Evolutionary conservation across 2,329 filamentous ascomycete genomes (phyloP).

Genomic region (Aquanectria penicillioides): DNA sequence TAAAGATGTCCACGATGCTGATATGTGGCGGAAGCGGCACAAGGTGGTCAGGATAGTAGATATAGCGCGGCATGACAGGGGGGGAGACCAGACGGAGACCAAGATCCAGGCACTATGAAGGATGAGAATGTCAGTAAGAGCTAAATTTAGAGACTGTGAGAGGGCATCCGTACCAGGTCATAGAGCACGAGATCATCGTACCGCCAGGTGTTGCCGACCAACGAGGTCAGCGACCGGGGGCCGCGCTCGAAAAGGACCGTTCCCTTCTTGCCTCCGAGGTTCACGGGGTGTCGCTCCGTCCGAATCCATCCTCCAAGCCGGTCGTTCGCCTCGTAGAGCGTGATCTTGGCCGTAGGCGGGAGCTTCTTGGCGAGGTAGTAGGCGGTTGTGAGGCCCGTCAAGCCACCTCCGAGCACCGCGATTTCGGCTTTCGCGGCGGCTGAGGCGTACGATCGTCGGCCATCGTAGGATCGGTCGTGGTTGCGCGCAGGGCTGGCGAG

Average conservation of each 20-base stretch:
- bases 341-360: constrained; percentile 73
- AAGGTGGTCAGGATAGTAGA: constrained; percentile 87
- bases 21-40: constrained; percentile 46
- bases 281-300: constrained; percentile 69
- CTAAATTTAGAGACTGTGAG: neutral
- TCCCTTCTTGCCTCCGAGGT: constrained; percentile 62
- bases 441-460: constrained; percentile 31
- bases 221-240: constrained; percentile 77
- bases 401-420: constrained; percentile 81
- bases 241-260: constrained; percentile 83
- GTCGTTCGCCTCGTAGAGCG: constrained; percentile 78
- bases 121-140: constrained; percentile 28
- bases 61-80: constrained; percentile 67
- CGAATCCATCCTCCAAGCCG: constrained; percentile 86
- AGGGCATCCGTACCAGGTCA: constrained; percentile 69
- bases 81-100: constrained; percentile 58
- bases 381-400: constrained; percentile 83
- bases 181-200: constrained; percentile 74
- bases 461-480: neutral
- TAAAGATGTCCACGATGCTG: constrained; percentile 38
- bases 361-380: constrained; percentile 78
- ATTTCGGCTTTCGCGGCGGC: constrained; percentile 50
- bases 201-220: constrained; percentile 50
- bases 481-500: constrained; percentile 19
- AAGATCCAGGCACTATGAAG: constrained; percentile 47